Conservation (phyloP, 129 eudicot genomes). For the Arctium lappa region DNA sequence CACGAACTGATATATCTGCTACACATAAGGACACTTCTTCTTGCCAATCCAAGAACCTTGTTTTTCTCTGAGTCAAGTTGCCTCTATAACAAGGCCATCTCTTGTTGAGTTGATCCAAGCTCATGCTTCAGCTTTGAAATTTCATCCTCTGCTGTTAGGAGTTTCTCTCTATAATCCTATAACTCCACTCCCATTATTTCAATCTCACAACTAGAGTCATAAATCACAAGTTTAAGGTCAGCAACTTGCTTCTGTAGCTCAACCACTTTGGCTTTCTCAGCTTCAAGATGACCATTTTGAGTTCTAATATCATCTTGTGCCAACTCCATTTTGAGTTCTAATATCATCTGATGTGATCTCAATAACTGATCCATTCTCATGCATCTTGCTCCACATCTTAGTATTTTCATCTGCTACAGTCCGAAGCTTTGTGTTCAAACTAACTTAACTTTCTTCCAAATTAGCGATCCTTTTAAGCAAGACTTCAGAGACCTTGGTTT, state of each 20-base stretch:
- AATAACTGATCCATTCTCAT: too few relatives aligned
- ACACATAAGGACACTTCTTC: slow-evolving; percentile 27
- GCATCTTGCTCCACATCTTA: slow-evolving; percentile 29
- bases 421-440: slow-evolving; percentile 38
- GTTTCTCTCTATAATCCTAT: slow-evolving; percentile 28
- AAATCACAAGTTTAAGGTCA: slow-evolving; percentile 31
- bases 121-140: slow-evolving; percentile 28
- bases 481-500: slow-evolving; percentile 9
- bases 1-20: slow-evolving; percentile 29
- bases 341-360: too few relatives aligned
- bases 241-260: slow-evolving; percentile 50
- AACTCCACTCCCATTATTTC: slow-evolving; percentile 34
- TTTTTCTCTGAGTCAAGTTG: slow-evolving; percentile 44
- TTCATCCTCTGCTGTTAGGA: slow-evolving; percentile 35
- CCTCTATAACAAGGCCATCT: neutral
- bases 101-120: slow-evolving; percentile 28
- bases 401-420: slow-evolving; percentile 48
- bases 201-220: slow-evolving; percentile 25
- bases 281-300: slow-evolving; percentile 34
- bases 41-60: slow-evolving; percentile 39
- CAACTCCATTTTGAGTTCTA: slow-evolving; percentile 30
- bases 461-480: slow-evolving; percentile 34
- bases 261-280: slow-evolving; percentile 40
- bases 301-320: slow-evolving; percentile 19
- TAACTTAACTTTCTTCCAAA: slow-evolving; percentile 38